Percentiles rank a stretch among this genome's conserved stretches.
Evolutionary conservation across 768 basidiomycete genomes (phyloP).

Genomic region (Agaricus blazei): DNA sequence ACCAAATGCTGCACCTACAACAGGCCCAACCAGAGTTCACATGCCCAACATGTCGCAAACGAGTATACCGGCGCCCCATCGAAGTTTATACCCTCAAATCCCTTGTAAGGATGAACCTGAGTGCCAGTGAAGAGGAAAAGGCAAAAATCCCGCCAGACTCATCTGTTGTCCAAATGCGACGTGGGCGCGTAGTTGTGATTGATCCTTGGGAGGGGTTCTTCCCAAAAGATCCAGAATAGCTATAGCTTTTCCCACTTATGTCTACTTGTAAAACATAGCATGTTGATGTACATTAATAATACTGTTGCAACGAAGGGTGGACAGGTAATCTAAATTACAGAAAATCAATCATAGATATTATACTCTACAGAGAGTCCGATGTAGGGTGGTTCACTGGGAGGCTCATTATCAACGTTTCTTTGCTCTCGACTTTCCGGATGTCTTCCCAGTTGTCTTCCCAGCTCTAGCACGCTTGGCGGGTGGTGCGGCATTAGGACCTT

Average conservation of each 20-base stretch:
- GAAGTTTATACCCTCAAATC: constrained; percentile 61
- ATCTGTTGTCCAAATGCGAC: constrained; percentile 12
- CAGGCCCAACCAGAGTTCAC: constrained; percentile 49
- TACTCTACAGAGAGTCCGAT: too few species aligned
- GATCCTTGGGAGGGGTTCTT: constrained; percentile 49
- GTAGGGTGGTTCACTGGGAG: too few species aligned
- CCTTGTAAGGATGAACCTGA: constrained; percentile 45
- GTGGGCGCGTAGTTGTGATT: constrained; percentile 4
- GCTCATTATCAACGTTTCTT: constrained; percentile 14
- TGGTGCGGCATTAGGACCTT: constrained; percentile 29
- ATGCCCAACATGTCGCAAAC: constrained; percentile 62
- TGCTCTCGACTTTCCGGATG: constrained; percentile 27
- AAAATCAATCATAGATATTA: not conserved
- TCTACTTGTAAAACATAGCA: not conserved
- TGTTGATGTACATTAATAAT: constrained; percentile 1
- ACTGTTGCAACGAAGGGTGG: not conserved
- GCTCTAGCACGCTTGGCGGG: constrained; percentile 29
- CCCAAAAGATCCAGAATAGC: constrained; percentile 13
- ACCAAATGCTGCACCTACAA: constrained; percentile 20
- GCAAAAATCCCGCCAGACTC: constrained; percentile 35
- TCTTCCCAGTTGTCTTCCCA: constrained; percentile 14
- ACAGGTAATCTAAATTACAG: too few species aligned
- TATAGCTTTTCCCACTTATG: not conserved
- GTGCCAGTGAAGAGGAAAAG: constrained; percentile 28
- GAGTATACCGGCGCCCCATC: constrained; percentile 43